phyloP scores from a whole-genome alignment of 805 yeast genomes.

The Saccharomyces kudriavzevii region DNA sequence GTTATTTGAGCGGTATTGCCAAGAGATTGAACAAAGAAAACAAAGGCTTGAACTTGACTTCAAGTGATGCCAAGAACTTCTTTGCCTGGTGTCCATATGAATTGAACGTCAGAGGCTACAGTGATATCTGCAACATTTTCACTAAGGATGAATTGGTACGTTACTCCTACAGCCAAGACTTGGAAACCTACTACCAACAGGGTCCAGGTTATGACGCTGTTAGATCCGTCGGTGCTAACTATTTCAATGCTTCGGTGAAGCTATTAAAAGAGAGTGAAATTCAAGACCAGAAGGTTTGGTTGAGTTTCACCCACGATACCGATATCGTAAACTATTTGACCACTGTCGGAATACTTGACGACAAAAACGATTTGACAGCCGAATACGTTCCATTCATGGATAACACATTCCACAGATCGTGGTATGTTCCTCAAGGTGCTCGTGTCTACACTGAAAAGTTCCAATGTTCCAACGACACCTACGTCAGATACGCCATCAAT shows the following conservation, averaged over 20 bases:
- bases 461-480: conserved; percentile 34
- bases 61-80: conserved; percentile 43
- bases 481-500: conserved; percentile 42
- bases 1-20: conserved; percentile 46
- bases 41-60: conserved; percentile 45
- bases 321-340: conserved; percentile 49
- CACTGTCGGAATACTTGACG: conserved; percentile 49
- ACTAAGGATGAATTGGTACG: conserved; percentile 60
- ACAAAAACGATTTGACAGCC: conserved; percentile 34
- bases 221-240: conserved; percentile 53
- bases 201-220: conserved; percentile 58
- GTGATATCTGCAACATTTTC: conserved; percentile 62
- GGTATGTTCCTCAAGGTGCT: conserved; percentile 53
- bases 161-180: conserved; percentile 52
- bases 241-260: conserved; percentile 43
- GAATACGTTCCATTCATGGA: conserved; percentile 38
- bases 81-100: conserved; percentile 69
- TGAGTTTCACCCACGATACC: conserved; percentile 44
- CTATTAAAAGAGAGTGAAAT: conserved; percentile 41
- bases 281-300: conserved; percentile 49
- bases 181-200: conserved; percentile 49
- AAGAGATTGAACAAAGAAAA: conserved; percentile 42
- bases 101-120: conserved; percentile 57
- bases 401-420: conserved; percentile 39
- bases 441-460: conserved; percentile 44